Evolutionary conservation across 331 rosid species (phyloP), one percentile per base, ranked within the genome.

Genomic region (Acacia concinna): DNA sequence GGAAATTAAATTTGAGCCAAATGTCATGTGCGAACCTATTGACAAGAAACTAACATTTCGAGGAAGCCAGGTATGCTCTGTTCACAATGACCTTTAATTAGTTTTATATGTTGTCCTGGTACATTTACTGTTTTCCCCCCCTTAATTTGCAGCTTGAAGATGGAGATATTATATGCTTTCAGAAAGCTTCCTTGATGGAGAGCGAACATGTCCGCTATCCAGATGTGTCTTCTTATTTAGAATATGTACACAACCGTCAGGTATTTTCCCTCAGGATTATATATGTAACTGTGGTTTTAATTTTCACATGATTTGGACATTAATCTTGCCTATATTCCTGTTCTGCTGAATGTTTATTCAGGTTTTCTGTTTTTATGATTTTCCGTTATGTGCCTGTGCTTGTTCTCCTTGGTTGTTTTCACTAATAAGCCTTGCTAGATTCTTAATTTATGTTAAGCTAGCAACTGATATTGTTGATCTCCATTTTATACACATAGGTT

Each of bases 101-200:
- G 77, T 67, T 23, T 74, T 56, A 71, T 77, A 44, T 78, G 25
- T 34, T 67, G 40, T 65, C 41, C 79, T 47, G 46, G 20, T 63
- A 38, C 52, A 32, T 67, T 79, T 11, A 73, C 74, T 56, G 23
- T 13, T 52, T 56, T 70, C 59, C 21, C 54, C 66, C 59, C 21
- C 54, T 79, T n/a, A 65, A 27, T 77, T 70, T 77, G 68, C 87
- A 93, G 96, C 88, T 93, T 57, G 96, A 91, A 82, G 97, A 93
- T 85, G 97, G 97, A 67, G 97, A 93, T 75, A 91, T 93, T 73
- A 78, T 93, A 31, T 93, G 96, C 87, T 88, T 88, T 82, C 97
- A 90, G 80, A 93, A 93, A 84, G 83, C 90, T 56, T 73, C 79
- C 73, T 67, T 85, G 21, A 65, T 77, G 81, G 96, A 88, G 71